Evolutionary conservation across 306 rosid species (phyloP).

Genomic region (Oxytropis ochrocephala): DNA sequence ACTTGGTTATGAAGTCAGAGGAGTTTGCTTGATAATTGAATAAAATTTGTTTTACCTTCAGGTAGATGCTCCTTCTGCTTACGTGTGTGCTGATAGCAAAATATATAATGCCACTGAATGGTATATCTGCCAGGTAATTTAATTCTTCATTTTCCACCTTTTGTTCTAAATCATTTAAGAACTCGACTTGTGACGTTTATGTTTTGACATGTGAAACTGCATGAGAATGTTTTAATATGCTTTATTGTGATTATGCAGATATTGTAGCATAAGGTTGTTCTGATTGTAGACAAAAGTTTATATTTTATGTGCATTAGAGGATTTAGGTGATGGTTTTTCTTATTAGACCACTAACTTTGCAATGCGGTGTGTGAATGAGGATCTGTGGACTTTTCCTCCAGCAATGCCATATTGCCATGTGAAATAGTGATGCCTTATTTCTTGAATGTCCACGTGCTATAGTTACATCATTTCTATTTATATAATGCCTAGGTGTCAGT

Average conservation of each 20-base stretch:
- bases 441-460: background rate
- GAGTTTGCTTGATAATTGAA: slow-evolving; percentile 13
- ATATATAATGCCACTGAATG: slow-evolving; percentile 91
- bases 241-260: background rate
- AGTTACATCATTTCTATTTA: background rate
- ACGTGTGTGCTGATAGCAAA: slow-evolving; percentile 85
- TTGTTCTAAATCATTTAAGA: background rate
- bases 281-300: background rate
- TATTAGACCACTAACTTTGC: background rate
- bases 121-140: slow-evolving; percentile 93
- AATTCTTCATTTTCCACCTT: background rate
- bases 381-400: background rate
- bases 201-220: background rate
- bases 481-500: background rate
- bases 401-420: background rate
- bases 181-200: background rate
- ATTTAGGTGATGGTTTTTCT: background rate
- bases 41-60: slow-evolving; percentile 21
- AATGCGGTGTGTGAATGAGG: background rate
- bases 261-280: background rate
- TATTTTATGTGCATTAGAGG: background rate
- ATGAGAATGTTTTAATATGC: slow-evolving; percentile 1
- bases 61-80: slow-evolving; percentile 78
- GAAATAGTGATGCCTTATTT: background rate
- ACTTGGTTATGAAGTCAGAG: slow-evolving; percentile 4